phyloP scores from a whole-genome alignment of 2,329 filamentous ascomycete genomes.

The Zymoseptoria brevis region DNA sequence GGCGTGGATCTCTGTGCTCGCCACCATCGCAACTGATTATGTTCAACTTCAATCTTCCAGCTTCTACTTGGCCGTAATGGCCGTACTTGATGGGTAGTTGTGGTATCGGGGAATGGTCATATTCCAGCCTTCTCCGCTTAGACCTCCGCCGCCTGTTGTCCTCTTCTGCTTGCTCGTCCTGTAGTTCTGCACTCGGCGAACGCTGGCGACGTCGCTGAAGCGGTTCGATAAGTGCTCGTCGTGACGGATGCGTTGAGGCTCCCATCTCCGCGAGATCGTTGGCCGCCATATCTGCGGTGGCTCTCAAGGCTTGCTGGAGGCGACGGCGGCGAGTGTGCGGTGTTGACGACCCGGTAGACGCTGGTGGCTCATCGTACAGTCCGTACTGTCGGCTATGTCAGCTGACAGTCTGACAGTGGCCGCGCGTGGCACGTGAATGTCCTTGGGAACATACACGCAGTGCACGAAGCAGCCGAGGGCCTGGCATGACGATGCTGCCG shows the following conservation, averaged over 20 bases:
- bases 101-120: slow-evolving; percentile 14
- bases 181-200: slow-evolving; percentile 2
- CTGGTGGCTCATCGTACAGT: slow-evolving; percentile 40
- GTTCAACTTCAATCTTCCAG: slow-evolving; percentile 75
- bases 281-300: slow-evolving; percentile 27
- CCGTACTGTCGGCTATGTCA: slow-evolving; percentile 26
- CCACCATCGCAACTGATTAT: slow-evolving; percentile 85
- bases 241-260: slow-evolving; percentile 6
- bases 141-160: slow-evolving; percentile 13
- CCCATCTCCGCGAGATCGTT: slow-evolving; percentile 16
- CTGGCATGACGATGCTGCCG: slow-evolving; percentile 13
- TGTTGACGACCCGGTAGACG: slow-evolving; percentile 27
- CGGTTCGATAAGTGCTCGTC: slow-evolving; percentile 8
- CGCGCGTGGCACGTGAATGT: neutral
- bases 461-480: slow-evolving; percentile 16
- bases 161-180: slow-evolving; percentile 12
- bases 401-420: slow-evolving; percentile 1
- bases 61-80: slow-evolving; percentile 76
- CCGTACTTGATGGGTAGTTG: slow-evolving; percentile 62
- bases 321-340: slow-evolving; percentile 26
- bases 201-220: slow-evolving; percentile 16
- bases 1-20: slow-evolving; percentile 45
- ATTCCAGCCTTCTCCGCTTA: slow-evolving; percentile 36
- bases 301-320: slow-evolving; percentile 29
- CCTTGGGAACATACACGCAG: slow-evolving; percentile 12